Conservation (phyloP, 2,329 filamentous ascomycete species). For the Clonostachys sp. region DNA sequence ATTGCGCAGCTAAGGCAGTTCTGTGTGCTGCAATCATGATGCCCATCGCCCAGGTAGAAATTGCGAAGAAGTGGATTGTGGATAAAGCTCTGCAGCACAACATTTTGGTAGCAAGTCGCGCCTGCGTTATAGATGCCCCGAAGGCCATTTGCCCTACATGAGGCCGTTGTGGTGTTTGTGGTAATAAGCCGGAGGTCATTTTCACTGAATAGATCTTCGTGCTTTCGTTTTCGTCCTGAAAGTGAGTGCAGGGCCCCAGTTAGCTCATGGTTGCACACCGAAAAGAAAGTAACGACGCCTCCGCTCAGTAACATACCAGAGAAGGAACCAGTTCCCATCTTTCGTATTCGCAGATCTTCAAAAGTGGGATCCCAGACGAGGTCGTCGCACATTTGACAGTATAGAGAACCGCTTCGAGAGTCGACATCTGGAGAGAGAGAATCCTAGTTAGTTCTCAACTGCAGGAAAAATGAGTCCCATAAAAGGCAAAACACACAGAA, state of each 20-base stretch:
- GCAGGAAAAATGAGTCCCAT: not conserved
- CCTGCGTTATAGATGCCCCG: constrained; percentile 95
- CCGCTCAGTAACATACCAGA: constrained; percentile 40
- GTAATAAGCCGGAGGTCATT: constrained; percentile 76
- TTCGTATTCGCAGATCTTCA: constrained; percentile 68
- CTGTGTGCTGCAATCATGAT: constrained; percentile 67
- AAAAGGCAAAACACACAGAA: constrained; percentile 55
- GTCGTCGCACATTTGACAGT: constrained; percentile 78
- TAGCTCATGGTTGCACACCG: not conserved
- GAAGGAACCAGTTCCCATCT: constrained; percentile 63
- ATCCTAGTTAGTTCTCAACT: constrained; percentile 7
- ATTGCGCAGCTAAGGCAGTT: constrained; percentile 67
- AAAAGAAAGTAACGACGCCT: not conserved
- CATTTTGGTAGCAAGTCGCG: constrained; percentile 98
- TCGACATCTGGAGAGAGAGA: constrained; percentile 59
- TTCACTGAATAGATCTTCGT: constrained; percentile 65
- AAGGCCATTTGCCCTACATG: constrained; percentile 82
- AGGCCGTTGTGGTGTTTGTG: constrained; percentile 71
- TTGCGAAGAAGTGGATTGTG: constrained; percentile 90
- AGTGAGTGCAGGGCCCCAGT: not conserved
- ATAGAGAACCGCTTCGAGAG: constrained; percentile 68
- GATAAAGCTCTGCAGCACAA: constrained; percentile 87
- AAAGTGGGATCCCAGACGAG: constrained; percentile 79
- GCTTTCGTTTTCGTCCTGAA: constrained; percentile 67
- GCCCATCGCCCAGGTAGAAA: constrained; percentile 88